Percentiles rank a stretch among this genome's conserved stretches.
Conservation (phyloP, 331 rosid species). For the Acacia concinna region DNA sequence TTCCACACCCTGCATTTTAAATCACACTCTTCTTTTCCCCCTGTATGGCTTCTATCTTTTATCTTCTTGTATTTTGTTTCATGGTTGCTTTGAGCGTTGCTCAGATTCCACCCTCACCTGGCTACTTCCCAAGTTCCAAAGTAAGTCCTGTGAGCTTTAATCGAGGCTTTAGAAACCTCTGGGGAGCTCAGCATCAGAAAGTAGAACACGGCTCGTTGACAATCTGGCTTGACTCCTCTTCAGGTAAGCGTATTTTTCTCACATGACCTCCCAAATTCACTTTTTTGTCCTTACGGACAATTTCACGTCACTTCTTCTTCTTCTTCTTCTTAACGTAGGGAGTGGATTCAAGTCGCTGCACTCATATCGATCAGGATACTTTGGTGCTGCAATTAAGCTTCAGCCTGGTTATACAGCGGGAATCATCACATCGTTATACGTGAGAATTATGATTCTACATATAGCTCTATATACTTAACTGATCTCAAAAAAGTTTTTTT, state of each 20-base stretch:
- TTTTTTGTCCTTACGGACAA: background rate
- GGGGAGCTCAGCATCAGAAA: conserved; percentile 89
- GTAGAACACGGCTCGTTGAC: conserved; percentile 55
- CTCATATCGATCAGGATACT: conserved; percentile 70
- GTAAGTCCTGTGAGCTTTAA: conserved; percentile 49
- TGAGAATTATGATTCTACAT: conserved; percentile 41
- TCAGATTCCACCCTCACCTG: conserved; percentile 77
- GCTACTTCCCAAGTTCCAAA: conserved; percentile 70
- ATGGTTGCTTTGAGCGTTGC: conserved; percentile 39
- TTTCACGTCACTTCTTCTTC: background rate
- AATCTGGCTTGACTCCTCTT: conserved; percentile 69
- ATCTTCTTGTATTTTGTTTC: conserved; percentile 38
- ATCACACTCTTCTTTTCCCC: conserved; percentile 24
- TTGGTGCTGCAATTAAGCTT: conserved; percentile 75
- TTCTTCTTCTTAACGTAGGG: conserved; percentile 44
- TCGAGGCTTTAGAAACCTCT: conserved; percentile 56
- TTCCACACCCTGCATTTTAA: conserved; percentile 35
- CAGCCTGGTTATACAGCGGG: conserved; percentile 93
- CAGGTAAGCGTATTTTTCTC: conserved; percentile 47
- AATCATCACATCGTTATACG: conserved; percentile 77
- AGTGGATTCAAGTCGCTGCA: conserved; percentile 85
- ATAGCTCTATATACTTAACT: background rate
- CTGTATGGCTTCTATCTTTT: conserved; percentile 32
- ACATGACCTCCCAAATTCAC: background rate
- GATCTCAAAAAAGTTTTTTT: background rate